Conservation (phyloP, 306 rosid species). For the Medicago ruthenica region DNA sequence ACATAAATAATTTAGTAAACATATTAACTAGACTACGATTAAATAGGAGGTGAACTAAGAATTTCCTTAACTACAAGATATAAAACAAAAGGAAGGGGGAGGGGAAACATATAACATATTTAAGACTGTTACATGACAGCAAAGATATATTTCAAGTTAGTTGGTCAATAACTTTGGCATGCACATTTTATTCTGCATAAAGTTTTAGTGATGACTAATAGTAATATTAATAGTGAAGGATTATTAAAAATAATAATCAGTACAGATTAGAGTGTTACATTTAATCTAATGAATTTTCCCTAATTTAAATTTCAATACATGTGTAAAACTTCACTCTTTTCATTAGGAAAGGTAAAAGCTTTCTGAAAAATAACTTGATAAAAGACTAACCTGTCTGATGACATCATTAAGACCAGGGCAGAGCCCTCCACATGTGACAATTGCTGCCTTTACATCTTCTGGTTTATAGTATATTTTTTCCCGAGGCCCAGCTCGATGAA, state of each 20-base stretch:
- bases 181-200: slow-evolving; percentile 4
- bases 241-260: not conserved
- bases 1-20: slow-evolving; percentile 24
- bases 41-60: not conserved
- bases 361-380: slow-evolving; percentile 30
- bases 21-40: slow-evolving; percentile 24
- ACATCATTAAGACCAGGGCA: slow-evolving; percentile 99
- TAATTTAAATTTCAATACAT: slow-evolving; percentile 15
- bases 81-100: too few relatives aligned
- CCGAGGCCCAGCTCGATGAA: slow-evolving; percentile 99
- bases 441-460: slow-evolving; percentile 95
- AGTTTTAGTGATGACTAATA: slow-evolving; percentile 8
- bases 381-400: slow-evolving; percentile 84
- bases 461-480: slow-evolving; percentile 92
- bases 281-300: not conserved
- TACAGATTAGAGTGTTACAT: slow-evolving; percentile 2
- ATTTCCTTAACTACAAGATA: too few relatives aligned
- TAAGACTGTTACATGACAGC: not conserved
- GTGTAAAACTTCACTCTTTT: slow-evolving; percentile 11
- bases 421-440: slow-evolving; percentile 98
- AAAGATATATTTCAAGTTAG: slow-evolving; percentile 17
- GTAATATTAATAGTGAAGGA: not conserved
- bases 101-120: not conserved
- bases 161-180: slow-evolving; percentile 19
- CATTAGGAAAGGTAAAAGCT: slow-evolving; percentile 3